phyloP scores from a whole-genome alignment of 106 monocot genomes.

The Alisma plantagoaquatica region DNA sequence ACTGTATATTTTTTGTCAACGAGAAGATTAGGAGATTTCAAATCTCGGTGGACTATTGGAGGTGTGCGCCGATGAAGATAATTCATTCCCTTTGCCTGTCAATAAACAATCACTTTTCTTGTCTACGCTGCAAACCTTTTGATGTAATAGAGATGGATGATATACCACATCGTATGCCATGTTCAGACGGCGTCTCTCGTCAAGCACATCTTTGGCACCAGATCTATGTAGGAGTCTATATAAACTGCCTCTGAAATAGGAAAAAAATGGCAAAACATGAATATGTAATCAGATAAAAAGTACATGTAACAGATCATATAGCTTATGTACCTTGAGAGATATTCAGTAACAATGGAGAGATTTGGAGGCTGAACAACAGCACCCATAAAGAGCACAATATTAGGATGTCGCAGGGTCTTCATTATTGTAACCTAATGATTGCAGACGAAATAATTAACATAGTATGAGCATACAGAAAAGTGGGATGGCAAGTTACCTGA shows the following conservation, averaged over 20 bases:
- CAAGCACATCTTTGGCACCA: constrained; percentile 63
- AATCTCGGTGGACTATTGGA: constrained; percentile 96
- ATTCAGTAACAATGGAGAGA: constrained; percentile 93
- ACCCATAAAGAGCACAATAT: constrained; percentile 97
- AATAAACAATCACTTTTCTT: too few species aligned
- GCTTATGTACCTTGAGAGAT: constrained; percentile 91
- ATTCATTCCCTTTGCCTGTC: constrained; percentile 99
- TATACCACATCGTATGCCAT: constrained; percentile 98
- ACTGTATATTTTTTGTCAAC: constrained; percentile 97
- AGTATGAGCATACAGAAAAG: too few species aligned
- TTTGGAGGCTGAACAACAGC: constrained; percentile 84
- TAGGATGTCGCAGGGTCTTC: constrained; percentile 97
- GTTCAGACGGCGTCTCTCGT: constrained; percentile 81
- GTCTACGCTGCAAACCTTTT: too few species aligned
- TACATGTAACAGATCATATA: too few species aligned
- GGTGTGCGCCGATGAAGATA: constrained; percentile 93
- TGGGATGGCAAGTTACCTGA: too few species aligned
- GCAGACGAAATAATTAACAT: too few species aligned
- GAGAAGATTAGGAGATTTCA: constrained; percentile 98
- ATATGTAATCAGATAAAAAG: too few species aligned
- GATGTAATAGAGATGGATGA: too few species aligned
- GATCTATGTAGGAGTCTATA: constrained; percentile 81
- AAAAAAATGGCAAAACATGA: constrained; percentile 8
- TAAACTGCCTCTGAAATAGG: constrained; percentile 76
- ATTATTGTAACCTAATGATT: constrained; percentile 98